phyloP scores from a whole-genome alignment of 768 basidiomycete species.

The Trametes cinnabarina region DNA sequence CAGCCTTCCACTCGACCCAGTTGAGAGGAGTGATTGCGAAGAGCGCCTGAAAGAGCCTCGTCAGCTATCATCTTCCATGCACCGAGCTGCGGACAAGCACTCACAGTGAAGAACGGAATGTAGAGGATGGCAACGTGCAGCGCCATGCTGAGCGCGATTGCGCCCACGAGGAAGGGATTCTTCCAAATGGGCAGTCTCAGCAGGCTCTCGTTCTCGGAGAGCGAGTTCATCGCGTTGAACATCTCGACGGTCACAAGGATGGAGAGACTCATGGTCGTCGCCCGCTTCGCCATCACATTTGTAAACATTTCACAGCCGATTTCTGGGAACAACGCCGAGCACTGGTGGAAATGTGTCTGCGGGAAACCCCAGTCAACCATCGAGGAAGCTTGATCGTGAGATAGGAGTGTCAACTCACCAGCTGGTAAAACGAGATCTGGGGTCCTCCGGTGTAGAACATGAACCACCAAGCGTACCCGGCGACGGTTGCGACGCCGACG shows the following conservation, averaged over 20 bases:
- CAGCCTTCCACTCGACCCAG: slow-evolving; percentile 93
- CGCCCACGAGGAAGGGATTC: slow-evolving; percentile 89
- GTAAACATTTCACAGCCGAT: slow-evolving; percentile 97
- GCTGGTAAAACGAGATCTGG: slow-evolving; percentile 88
- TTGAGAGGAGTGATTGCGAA: slow-evolving; percentile 95
- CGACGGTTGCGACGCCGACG: slow-evolving; percentile 93
- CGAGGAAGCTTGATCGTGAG: background rate
- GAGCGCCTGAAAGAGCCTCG: slow-evolving; percentile 47
- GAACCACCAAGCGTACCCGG: slow-evolving; percentile 99
- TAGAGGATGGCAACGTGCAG: slow-evolving; percentile 95
- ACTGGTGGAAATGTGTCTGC: slow-evolving; percentile 96
- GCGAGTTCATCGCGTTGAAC: slow-evolving; percentile 98
- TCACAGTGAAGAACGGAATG: slow-evolving; percentile 92
- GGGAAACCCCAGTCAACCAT: background rate
- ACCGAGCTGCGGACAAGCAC: slow-evolving; percentile 26
- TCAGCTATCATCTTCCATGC: background rate
- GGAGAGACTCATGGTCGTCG: slow-evolving; percentile 95
- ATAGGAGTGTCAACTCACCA: slow-evolving; percentile 53
- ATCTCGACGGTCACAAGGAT: slow-evolving; percentile 95
- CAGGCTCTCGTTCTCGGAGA: slow-evolving; percentile 95
- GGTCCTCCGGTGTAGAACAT: slow-evolving; percentile 86
- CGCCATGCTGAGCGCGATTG: slow-evolving; percentile 87
- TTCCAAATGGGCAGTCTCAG: slow-evolving; percentile 89
- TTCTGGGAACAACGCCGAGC: slow-evolving; percentile 74
- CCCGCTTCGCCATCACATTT: slow-evolving; percentile 77